phyloP scores from a whole-genome alignment of 768 basidiomycete genomes.

The Trametes gibbosa region DNA sequence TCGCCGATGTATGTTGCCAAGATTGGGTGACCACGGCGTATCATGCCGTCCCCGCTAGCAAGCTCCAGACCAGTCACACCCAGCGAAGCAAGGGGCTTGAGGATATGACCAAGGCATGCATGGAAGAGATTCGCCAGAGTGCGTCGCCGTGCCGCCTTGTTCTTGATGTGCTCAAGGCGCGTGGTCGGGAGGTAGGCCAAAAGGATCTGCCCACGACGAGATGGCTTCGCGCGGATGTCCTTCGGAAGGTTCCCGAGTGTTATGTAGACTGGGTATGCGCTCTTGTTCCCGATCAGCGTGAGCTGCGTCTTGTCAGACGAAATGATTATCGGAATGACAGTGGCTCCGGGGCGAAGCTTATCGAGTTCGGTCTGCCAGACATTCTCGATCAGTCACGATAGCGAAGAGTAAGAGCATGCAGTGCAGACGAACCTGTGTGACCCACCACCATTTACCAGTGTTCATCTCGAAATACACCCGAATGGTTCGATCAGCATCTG shows the following conservation, averaged over 20 bases:
- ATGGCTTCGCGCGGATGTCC: conserved; percentile 16
- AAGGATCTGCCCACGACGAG: conserved; percentile 12
- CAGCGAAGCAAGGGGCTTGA: conserved; percentile 29
- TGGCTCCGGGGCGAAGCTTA: conserved; percentile 17
- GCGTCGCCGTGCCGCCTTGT: conserved; percentile 18
- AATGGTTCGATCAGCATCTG: conserved; percentile 23
- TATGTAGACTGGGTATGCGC: conserved; percentile 29
- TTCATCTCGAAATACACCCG: conserved; percentile 41
- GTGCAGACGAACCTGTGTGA: conserved; percentile 35
- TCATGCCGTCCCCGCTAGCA: conserved; percentile 34
- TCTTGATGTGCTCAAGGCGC: conserved; percentile 6
- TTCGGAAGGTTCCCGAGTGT: conserved; percentile 30
- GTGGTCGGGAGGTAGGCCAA: conserved; percentile 26
- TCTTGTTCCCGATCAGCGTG: conserved; percentile 26
- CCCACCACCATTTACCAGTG: conserved; percentile 52
- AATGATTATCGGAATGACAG: conserved; percentile 27
- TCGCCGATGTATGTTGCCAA: conserved; percentile 22
- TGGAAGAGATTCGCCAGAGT: conserved; percentile 38
- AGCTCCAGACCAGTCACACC: conserved; percentile 32
- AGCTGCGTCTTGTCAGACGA: conserved; percentile 12
- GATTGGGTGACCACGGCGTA: conserved; percentile 35
- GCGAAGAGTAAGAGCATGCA: neutral
- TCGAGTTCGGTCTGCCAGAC: conserved; percentile 15
- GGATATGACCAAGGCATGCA: conserved; percentile 29
- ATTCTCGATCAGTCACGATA: neutral